Conservation (phyloP, 2,329 filamentous ascomycete species). For the Fusarium pseudoanthophilum region DNA sequence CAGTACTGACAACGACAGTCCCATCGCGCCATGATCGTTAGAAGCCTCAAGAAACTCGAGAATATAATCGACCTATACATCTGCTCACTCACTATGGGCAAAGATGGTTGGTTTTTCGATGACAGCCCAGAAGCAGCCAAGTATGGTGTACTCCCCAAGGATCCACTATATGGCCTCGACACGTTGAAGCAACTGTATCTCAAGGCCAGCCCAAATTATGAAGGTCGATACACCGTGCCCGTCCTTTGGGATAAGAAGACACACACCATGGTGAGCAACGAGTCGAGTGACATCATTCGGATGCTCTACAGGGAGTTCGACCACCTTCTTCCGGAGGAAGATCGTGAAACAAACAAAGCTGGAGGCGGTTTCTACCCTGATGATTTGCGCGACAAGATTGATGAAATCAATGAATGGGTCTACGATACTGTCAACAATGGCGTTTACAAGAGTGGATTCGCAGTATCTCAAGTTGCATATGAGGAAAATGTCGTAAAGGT, state of each 20-base stretch:
- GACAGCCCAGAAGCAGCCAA: slow-evolving; percentile 55
- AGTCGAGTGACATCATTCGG: slow-evolving; percentile 84
- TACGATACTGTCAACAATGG: slow-evolving; percentile 65
- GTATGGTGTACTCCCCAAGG: slow-evolving; percentile 54
- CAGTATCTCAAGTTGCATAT: slow-evolving; percentile 72
- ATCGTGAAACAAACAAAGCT: slow-evolving; percentile 61
- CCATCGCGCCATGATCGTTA: slow-evolving; percentile 77
- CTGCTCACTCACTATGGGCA: slow-evolving; percentile 72
- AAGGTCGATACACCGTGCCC: slow-evolving; percentile 78
- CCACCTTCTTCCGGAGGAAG: slow-evolving; percentile 61
- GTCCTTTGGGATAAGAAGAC: slow-evolving; percentile 76
- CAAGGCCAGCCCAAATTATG: slow-evolving; percentile 72
- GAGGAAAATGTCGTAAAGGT: slow-evolving; percentile 68
- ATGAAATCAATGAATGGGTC: slow-evolving; percentile 74
- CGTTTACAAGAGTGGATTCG: slow-evolving; percentile 70
- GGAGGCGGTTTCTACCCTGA: slow-evolving; percentile 68
- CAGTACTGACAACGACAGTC: slow-evolving; percentile 57
- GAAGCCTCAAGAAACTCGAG: slow-evolving; percentile 78
- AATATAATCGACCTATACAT: slow-evolving; percentile 74
- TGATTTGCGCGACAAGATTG: slow-evolving; percentile 65
- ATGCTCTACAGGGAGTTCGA: slow-evolving; percentile 85
- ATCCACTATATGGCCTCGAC: slow-evolving; percentile 73
- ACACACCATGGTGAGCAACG: slow-evolving; percentile 81
- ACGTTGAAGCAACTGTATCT: slow-evolving; percentile 79
- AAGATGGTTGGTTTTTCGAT: slow-evolving; percentile 65